Base-by-base conservation (phyloP, 208 protist species). In the Acanthamoeba castellanii region DNA sequence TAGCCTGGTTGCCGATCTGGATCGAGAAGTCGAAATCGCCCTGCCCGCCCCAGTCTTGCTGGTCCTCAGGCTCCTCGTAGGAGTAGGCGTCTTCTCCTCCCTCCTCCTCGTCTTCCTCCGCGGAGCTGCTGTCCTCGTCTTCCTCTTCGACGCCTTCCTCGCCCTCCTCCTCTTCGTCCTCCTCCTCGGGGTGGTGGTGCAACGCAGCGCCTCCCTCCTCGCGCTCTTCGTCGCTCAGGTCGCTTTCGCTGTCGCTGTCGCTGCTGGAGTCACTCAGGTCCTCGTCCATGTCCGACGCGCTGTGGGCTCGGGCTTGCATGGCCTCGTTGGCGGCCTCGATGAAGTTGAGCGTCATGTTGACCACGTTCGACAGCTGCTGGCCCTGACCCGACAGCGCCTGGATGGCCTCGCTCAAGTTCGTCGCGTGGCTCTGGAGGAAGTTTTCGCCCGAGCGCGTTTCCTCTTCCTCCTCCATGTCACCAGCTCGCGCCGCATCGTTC, bases 131-230 rank as follows among this genome's bases (percentile, higher is more conserved):
- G 37, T 87, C 37, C 82, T 66, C 47, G 27, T 66, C 82, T 32
- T 89, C 82, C 47, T 37, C 87, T 74, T 92, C 87, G 7, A 72
- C 87, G 13, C 6, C 55, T 1, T 45, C 66, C 5, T 32, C 61
- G 30, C 27, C 88, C 76, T 93, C 88, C 14, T 93, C 88, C 1
- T 93, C 55, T 1, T 93, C 88, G 42, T 89, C 47, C 34, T 68
- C 45, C 20, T 68, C 85, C n/a, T 91, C 85, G 20, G 32, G 47
- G 27, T 85, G 78, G 7, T 14, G 74, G 18, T 55, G 78, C 78
- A 50, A 32, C 27, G 32, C 85, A 16, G 30, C 18, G 7, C 11
- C 61, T 13, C 22, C 59, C 66, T 45, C 88, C 4, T 45, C 59
- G 5, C 45, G 9, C n/a, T 93, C 88, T 27, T 93, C 88, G 27